Evolutionary conservation across 2,329 filamentous ascomycete genomes (phyloP), one percentile per base, ranked within the genome.

Genomic region (Calonectria crousiana): DNA sequence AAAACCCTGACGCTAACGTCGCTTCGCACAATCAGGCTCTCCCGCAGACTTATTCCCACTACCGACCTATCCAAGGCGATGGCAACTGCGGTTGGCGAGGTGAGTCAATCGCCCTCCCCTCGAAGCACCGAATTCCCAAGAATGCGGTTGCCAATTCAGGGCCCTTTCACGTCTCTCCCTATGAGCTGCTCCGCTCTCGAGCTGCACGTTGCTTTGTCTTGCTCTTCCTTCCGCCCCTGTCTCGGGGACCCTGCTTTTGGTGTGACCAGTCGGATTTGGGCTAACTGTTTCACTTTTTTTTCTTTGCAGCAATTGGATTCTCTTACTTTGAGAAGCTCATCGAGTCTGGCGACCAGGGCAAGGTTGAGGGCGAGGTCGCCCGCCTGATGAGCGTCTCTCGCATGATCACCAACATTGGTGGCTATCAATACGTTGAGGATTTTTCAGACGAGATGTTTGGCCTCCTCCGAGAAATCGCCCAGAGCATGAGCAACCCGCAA

Each of bases 11-110:
- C 68, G 66, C 73, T 80, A 71, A 81, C 68, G 23, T 67, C 34
- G 67, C 34, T 71, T 68, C 56, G 49, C 67, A 38, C 58, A 18
- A 32, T 11, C 79, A 98, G 95, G 90, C 93, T 26, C 90, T 99
- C 69, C 94, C 95, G 9, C 90, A 93, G 80, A 95, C 93, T 71
- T 98, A 98, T 84, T 94, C 95, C 26, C 93, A 95, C 83, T 98
- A 96, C 83, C 95, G 97, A 70, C 93, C 93, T 14, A 92, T 98
- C 83, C 93, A 94, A 84, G 96, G 97, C 68, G 96, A 98, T 86
- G 97, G 97, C 73, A 97, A 98, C 83, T 98, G 97, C 86, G 97
- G 96, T 81, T 98, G 97, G 96, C 92, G 96, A 93, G 97, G 96
- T 98, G 89, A 88, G 93, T 87, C 73, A 72, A 78, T 77, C 67